Evolutionary conservation across 2,329 filamentous ascomycete genomes (phyloP).

Genomic region (Alternaria ventricosa): DNA sequence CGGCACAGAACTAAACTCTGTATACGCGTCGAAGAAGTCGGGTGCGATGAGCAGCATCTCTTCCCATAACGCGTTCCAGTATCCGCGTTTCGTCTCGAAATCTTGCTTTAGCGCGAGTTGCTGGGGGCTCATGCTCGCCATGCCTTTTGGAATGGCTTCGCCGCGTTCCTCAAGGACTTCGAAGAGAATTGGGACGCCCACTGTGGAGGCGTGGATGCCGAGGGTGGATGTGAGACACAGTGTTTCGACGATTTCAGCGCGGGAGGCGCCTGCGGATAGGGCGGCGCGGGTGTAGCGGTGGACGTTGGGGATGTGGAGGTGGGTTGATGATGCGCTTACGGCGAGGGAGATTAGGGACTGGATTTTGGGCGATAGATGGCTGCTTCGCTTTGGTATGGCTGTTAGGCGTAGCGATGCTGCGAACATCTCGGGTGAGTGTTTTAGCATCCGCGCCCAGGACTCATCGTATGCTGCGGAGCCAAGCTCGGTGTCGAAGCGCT

Average conservation of each 20-base stretch:
- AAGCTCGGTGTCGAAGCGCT: conserved; percentile 30
- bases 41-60: conserved; percentile 54
- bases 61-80: conserved; percentile 57
- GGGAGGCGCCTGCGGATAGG: conserved; percentile 49
- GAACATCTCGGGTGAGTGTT: conserved; percentile 39
- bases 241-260: conserved; percentile 55
- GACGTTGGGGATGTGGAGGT: conserved; percentile 55
- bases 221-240: conserved; percentile 54
- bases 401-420: conserved; percentile 34
- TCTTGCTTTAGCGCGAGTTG: conserved; percentile 51
- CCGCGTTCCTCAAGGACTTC: conserved; percentile 57
- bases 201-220: conserved; percentile 57
- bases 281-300: conserved; percentile 51
- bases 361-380: conserved; percentile 50
- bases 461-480: conserved; percentile 32
- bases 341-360: conserved; percentile 54
- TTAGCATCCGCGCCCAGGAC: conserved; percentile 36
- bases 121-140: conserved; percentile 44
- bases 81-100: conserved; percentile 55
- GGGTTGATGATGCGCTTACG: conserved; percentile 53
- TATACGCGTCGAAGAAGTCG: conserved; percentile 58
- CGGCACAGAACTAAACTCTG: conserved; percentile 55
- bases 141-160: conserved; percentile 34
- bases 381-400: conserved; percentile 36
- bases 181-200: conserved; percentile 55